These are phyloP conservation scores for Lachancea kluyveri DNA, from an alignment of 805 yeast species.

Conservation along the genomic window DNA sequence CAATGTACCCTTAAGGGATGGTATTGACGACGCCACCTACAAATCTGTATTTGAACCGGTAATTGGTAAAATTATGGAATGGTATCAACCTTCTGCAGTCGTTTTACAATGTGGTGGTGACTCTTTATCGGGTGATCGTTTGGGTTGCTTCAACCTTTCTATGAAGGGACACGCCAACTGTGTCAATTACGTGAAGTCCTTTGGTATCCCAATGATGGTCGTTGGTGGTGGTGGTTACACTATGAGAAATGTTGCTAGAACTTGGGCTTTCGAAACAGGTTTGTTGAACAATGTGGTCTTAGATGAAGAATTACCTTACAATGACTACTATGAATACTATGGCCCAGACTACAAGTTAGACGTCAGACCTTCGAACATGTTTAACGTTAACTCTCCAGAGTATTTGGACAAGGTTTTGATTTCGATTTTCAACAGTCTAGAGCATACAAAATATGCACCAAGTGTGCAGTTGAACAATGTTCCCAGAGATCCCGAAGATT, in stretches of 20 bases:
- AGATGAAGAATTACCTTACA: slow-evolving; percentile 73
- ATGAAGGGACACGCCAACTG: slow-evolving; percentile 96
- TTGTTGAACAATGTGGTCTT: slow-evolving; percentile 63
- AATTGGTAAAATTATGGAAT: slow-evolving; percentile 65
- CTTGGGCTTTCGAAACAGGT: slow-evolving; percentile 93
- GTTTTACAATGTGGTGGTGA: slow-evolving; percentile 99
- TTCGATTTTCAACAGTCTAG: slow-evolving; percentile 71
- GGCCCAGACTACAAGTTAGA: slow-evolving; percentile 96
- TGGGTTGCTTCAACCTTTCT: slow-evolving; percentile 92
- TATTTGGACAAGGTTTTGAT: slow-evolving; percentile 79
- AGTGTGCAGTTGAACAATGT: slow-evolving; percentile 89
- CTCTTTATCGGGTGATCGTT: slow-evolving; percentile 88
- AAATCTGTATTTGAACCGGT: slow-evolving; percentile 87
- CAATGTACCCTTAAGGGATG: slow-evolving; percentile 84
- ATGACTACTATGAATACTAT: slow-evolving; percentile 93
- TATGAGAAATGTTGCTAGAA: slow-evolving; percentile 90
- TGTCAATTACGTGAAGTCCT: slow-evolving; percentile 77
- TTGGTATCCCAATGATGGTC: slow-evolving; percentile 86
- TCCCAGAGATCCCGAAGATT: slow-evolving; percentile 83
- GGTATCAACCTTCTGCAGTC: slow-evolving; percentile 93
- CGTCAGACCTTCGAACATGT: slow-evolving; percentile 94
- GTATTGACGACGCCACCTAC: slow-evolving; percentile 80
- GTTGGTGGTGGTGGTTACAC: slow-evolving; percentile 99
- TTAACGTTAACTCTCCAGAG: slow-evolving; percentile 90
- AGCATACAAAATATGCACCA: slow-evolving; percentile 93